phyloP scores from a whole-genome alignment of 768 basidiomycete genomes.

The Suillus variegatus region DNA sequence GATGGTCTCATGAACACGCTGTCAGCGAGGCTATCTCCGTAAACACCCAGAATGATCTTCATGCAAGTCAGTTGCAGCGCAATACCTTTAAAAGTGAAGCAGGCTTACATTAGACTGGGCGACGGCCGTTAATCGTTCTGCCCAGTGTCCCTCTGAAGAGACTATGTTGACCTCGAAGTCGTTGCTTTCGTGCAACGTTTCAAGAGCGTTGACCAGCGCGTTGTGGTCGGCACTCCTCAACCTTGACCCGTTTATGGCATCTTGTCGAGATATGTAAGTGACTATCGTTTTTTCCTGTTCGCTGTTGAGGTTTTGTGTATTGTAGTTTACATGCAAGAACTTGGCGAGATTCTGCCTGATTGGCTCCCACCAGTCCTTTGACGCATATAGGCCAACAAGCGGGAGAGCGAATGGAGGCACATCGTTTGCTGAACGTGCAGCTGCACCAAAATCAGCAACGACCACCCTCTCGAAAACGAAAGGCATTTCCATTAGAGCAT shows the following conservation, averaged over 20 bases:
- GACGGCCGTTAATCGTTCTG: conserved; percentile 62
- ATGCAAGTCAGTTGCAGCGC: conserved; percentile 8
- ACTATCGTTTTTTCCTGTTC: conserved; percentile 46
- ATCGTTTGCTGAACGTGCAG: conserved; percentile 36
- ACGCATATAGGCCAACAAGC: conserved; percentile 43
- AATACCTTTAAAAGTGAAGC: conserved; percentile 11
- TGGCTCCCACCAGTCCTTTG: conserved; percentile 72
- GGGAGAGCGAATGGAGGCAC: conserved; percentile 37
- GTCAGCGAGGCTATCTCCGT: conserved; percentile 66
- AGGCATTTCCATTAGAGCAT: conserved; percentile 63
- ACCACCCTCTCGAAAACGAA: conserved; percentile 78
- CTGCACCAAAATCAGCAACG: conserved; percentile 74
- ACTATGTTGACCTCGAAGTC: conserved; percentile 60
- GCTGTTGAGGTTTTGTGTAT: conserved; percentile 16
- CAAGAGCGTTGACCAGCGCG: conserved; percentile 58
- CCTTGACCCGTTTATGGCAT: conserved; percentile 48
- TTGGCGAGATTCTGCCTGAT: conserved; percentile 43
- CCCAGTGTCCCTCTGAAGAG: conserved; percentile 55
- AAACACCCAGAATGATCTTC: conserved; percentile 62
- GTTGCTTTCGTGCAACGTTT: conserved; percentile 47
- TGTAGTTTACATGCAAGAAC: conserved; percentile 40
- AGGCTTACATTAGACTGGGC: conserved; percentile 64
- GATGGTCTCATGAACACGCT: conserved; percentile 68
- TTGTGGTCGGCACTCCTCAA: conserved; percentile 58
- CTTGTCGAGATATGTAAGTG: conserved; percentile 70